phyloP scores from a whole-genome alignment of 352 stramenopile species.

The Plasmopara viticola region DNA sequence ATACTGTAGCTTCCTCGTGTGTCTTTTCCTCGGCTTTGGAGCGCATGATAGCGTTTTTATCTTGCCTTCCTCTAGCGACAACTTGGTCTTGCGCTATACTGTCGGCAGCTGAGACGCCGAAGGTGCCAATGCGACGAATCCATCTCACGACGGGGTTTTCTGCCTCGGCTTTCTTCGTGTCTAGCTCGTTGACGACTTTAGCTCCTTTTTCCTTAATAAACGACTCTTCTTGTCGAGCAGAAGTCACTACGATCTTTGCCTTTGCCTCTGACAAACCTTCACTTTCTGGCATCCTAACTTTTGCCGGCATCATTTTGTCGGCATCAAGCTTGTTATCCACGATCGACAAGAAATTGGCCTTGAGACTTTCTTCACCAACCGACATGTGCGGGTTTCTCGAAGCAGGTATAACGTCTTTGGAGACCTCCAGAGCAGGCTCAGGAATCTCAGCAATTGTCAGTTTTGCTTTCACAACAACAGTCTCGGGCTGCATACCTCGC shows the following conservation, averaged over 20 bases:
- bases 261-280: too few relatives aligned
- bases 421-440: conserved; percentile 5
- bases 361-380: conserved; percentile 6
- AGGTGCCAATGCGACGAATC: conserved; percentile 28
- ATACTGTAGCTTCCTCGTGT: background rate
- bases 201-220: background rate
- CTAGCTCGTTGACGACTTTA: conserved; percentile 1
- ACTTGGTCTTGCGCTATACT: conserved; percentile 14
- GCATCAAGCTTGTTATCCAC: too few relatives aligned
- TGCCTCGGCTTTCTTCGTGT: background rate
- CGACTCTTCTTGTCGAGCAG: too few relatives aligned
- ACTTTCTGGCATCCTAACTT: too few relatives aligned
- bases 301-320: too few relatives aligned
- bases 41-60: conserved; percentile 6
- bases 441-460: conserved; percentile 2
- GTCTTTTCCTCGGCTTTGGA: background rate
- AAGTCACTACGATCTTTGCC: too few relatives aligned
- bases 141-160: conserved; percentile 21
- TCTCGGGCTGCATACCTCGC: conserved; percentile 1
- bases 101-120: conserved; percentile 12
- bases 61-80: background rate
- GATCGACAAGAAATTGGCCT: background rate
- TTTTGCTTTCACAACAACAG: background rate
- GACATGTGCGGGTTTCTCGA: too few relatives aligned
- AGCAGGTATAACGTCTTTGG: conserved; percentile 2